Percentiles rank a stretch among this genome's conserved stretches.
phyloP scores from a whole-genome alignment of 148 eudicot species.

The Chenopodium quinoa region DNA sequence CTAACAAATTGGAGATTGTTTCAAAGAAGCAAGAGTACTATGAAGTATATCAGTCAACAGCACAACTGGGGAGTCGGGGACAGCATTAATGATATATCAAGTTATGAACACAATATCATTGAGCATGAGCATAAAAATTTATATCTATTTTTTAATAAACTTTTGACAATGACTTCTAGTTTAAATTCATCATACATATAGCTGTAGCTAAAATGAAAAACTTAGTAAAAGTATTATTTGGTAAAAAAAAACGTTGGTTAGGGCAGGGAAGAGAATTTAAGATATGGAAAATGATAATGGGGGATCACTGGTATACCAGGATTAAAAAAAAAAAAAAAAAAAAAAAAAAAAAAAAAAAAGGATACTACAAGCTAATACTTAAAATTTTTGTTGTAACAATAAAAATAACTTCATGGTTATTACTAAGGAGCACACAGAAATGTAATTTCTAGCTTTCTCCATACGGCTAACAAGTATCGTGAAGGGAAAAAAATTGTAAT shows the following conservation, averaged over 20 bases:
- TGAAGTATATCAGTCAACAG: background rate
- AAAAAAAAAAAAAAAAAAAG: too few species aligned
- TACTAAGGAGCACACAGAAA: too few species aligned
- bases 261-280: too few species aligned
- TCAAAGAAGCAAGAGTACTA: background rate
- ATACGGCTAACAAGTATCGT: background rate
- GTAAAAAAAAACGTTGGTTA: too few species aligned
- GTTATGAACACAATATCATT: background rate
- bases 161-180: background rate
- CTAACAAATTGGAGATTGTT: background rate
- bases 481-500: conserved; percentile 8
- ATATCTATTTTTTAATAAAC: background rate
- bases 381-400: background rate
- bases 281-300: background rate
- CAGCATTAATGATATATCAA: background rate
- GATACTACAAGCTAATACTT: background rate
- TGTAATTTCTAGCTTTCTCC: background rate
- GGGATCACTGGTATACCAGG: background rate
- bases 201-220: background rate
- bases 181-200: too few species aligned
- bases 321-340: too few species aligned
- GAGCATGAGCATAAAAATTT: background rate
- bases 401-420: background rate
- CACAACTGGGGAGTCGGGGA: background rate
- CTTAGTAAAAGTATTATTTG: background rate